These are phyloP conservation scores for Geotrichum aggregatum DNA, from an alignment of 1,139 yeast species.

Conservation along the genomic window DNA sequence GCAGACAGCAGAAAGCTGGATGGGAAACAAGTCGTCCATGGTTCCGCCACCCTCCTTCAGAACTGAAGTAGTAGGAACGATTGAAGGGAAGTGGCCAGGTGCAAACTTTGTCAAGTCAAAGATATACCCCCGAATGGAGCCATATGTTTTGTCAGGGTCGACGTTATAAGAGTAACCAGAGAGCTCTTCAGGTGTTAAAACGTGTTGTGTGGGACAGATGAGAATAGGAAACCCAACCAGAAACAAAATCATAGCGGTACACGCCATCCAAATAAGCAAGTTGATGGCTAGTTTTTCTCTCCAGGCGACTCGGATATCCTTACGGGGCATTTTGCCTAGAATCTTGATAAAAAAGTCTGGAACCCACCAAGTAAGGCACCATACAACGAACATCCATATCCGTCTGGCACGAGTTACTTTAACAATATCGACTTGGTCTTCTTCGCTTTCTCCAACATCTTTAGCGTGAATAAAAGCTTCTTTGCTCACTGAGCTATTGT, in stretches of 20 bases:
- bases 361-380: conserved; percentile 41
- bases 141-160: conserved; percentile 36
- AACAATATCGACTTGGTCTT: conserved; percentile 35
- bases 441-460: conserved; percentile 29
- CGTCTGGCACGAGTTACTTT: conserved; percentile 32
- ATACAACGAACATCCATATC: conserved; percentile 41
- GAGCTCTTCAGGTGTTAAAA: conserved; percentile 37
- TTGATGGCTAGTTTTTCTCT: conserved; percentile 44
- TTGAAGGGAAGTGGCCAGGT: conserved; percentile 40
- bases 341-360: conserved; percentile 39
- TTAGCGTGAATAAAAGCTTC: conserved; percentile 35
- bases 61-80: conserved; percentile 38
- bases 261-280: conserved; percentile 41
- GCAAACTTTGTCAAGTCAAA: conserved; percentile 41
- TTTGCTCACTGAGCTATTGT: conserved; percentile 31
- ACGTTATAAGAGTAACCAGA: conserved; percentile 32
- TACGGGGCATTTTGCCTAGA: conserved; percentile 37
- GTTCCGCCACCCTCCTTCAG: conserved; percentile 41
- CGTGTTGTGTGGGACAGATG: conserved; percentile 42
- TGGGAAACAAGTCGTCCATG: conserved; percentile 38
- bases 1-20: conserved; percentile 43
- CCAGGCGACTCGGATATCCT: conserved; percentile 43
- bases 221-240: conserved; percentile 42
- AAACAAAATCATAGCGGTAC: conserved; percentile 38
- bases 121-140: conserved; percentile 41